phyloP scores from a whole-genome alignment of 2,329 filamentous ascomycete genomes.

The Diplodia scrobiculata region DNA sequence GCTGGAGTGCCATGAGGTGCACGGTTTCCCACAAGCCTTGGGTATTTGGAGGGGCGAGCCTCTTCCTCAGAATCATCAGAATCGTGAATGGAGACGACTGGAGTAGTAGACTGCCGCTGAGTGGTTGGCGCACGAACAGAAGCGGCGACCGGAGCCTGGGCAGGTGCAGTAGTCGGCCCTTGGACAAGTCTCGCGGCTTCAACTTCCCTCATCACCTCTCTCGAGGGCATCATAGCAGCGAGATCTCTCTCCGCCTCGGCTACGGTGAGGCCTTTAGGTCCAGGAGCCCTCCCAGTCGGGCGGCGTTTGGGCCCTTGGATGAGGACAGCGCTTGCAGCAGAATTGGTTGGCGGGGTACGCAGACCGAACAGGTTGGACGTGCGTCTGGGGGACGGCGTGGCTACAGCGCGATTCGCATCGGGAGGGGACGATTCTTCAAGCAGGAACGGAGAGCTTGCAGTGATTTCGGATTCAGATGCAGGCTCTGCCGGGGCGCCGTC shows the following conservation, averaged over 20 bases:
- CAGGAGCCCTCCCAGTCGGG: background rate
- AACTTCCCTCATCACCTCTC: background rate
- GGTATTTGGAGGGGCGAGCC: no score
- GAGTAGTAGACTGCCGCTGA: background rate
- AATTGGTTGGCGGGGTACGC: background rate
- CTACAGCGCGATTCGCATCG: background rate
- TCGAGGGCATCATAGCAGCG: background rate
- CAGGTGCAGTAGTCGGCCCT: background rate
- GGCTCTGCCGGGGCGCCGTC: background rate
- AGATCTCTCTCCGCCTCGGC: background rate
- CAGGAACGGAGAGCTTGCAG: background rate
- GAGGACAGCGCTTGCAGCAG: no score
- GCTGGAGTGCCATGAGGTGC: conserved; percentile 1
- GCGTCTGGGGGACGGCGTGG: background rate
- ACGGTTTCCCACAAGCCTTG: background rate
- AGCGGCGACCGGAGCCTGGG: no score
- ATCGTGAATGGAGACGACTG: background rate
- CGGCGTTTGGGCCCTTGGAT: background rate
- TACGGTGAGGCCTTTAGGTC: background rate
- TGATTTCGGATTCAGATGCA: background rate
- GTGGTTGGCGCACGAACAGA: background rate
- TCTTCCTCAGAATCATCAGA: background rate
- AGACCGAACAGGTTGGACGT: no score
- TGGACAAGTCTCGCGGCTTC: background rate
- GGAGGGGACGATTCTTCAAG: background rate